Conservation (phyloP, 169 alveolate genomes). For the Cryptosporidium tyzzeri region DNA sequence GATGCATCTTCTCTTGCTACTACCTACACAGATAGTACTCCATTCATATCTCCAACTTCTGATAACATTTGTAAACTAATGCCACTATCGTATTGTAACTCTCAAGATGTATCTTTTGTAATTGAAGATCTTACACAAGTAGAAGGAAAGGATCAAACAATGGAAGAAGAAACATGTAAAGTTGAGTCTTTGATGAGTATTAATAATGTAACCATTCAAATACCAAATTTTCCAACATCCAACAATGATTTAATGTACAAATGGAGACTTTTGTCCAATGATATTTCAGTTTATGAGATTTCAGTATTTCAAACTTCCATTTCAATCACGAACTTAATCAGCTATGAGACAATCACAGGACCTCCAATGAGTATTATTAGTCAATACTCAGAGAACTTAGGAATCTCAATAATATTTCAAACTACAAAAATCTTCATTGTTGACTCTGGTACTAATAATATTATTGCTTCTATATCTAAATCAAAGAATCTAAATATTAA, state of each 20-base stretch:
- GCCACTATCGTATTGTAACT: slow-evolving; percentile 39
- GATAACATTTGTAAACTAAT: slow-evolving; percentile 13
- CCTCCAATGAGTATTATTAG: slow-evolving; percentile 56
- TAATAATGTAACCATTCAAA: slow-evolving; percentile 16
- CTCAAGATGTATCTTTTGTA: slow-evolving; percentile 6
- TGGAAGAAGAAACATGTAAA: background rate
- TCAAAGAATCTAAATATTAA: background rate
- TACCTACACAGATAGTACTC: slow-evolving; percentile 28
- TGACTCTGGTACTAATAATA: slow-evolving; percentile 22
- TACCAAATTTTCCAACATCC: slow-evolving; percentile 10
- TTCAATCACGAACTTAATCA: background rate
- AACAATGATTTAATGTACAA: slow-evolving; percentile 5
- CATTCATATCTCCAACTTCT: slow-evolving; percentile 1
- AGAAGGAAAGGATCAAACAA: background rate
- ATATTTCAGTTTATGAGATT: slow-evolving; percentile 26
- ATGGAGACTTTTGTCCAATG: slow-evolving; percentile 32
- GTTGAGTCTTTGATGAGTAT: background rate
- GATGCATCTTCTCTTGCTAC: background rate
- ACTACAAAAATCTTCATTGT: slow-evolving; percentile 9
- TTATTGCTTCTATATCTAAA: background rate
- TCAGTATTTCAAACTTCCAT: slow-evolving; percentile 52
- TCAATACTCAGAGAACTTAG: slow-evolving; percentile 42
- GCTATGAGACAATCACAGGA: slow-evolving; percentile 23
- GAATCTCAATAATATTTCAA: slow-evolving; percentile 20
- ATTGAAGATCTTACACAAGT: background rate